These are phyloP conservation scores for Daldinia sp. DNA, from an alignment of 2,329 filamentous ascomycete species.

Conservation along the genomic window DNA sequence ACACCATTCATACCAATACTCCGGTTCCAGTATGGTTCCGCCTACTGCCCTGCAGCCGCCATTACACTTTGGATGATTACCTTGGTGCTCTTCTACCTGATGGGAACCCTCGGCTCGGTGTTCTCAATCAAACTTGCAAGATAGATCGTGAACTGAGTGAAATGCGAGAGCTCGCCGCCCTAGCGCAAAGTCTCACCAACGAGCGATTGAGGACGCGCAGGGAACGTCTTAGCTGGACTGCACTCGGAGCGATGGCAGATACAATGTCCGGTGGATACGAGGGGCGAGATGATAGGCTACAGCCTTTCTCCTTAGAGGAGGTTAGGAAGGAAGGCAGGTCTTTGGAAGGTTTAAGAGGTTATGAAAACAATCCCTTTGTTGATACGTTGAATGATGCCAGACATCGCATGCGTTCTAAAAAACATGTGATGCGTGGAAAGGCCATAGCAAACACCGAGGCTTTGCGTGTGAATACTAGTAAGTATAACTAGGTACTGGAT, in stretches of 20 bases:
- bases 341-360: constrained; percentile 40
- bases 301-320: constrained; percentile 48
- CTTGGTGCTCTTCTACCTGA: constrained; percentile 54
- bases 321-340: constrained; percentile 35
- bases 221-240: constrained; percentile 57
- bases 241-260: constrained; percentile 52
- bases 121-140: constrained; percentile 53
- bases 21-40: constrained; percentile 32
- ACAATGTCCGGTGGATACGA: constrained; percentile 41
- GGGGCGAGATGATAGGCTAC: constrained; percentile 51
- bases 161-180: constrained; percentile 57
- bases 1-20: constrained; percentile 49
- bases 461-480: background rate
- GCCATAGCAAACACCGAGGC: background rate
- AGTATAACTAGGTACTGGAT: background rate
- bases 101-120: constrained; percentile 40
- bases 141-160: constrained; percentile 58
- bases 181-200: constrained; percentile 51
- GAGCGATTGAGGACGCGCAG: constrained; percentile 39
- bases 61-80: constrained; percentile 53
- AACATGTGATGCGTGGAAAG: background rate
- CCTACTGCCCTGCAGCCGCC: constrained; percentile 30
- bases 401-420: background rate
- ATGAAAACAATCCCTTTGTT: constrained; percentile 40
- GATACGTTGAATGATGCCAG: constrained; percentile 25